Base-by-base conservation (phyloP, 225 moss, liverwort and hornwort species). In the Physcomitrellopsis africana region DNA sequence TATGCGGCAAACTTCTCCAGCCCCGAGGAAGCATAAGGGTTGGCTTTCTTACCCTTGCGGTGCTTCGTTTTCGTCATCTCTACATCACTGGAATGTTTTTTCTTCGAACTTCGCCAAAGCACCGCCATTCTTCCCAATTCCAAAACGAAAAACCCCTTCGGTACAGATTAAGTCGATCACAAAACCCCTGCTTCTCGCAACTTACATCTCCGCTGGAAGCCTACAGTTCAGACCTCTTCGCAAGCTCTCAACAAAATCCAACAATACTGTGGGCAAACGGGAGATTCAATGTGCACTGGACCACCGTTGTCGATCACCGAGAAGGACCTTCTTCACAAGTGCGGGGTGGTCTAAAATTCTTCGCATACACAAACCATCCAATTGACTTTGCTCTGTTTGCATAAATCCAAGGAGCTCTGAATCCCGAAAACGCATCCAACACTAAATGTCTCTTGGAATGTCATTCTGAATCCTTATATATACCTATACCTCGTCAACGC, bases 61-160 rank as follows among this genome's bases (percentile, higher is more conserved):
- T 72, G 69, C 56, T 42, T 77, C 12, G n/a, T 72, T 9, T 27
- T 70, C 76, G 15, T 66, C 81, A 29, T 49, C 48, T 27, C 13
- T 63, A 27, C 52, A 1, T 74, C 69, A 2, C 67, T 60, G 0
- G 68, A 56, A 42, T 82, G 16, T 58, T 67, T 86, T 73, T 70
- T 82, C 74, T 48, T 74, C 74, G 82, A 83, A 51, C 61, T 65
- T 5, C 76, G 76, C 85, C 77, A 86, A 56, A 85, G 23, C 5
- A 58, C 81, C 23, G 78, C 85, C 85, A 85, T 84, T 32, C 32
- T 69, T 29, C 51, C 26, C 65, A 19, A 11, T 3, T 62, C 45
- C 61, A 7, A 24, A 9, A 47, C 8, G 10, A 37, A 37, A 37
- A 37, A 37, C 0, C 32, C 24, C 32, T 37, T 37, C 32, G 32